Evolutionary conservation across 2,329 filamentous ascomycete species (phyloP).

Genomic region (Paradendryphiella salina): DNA sequence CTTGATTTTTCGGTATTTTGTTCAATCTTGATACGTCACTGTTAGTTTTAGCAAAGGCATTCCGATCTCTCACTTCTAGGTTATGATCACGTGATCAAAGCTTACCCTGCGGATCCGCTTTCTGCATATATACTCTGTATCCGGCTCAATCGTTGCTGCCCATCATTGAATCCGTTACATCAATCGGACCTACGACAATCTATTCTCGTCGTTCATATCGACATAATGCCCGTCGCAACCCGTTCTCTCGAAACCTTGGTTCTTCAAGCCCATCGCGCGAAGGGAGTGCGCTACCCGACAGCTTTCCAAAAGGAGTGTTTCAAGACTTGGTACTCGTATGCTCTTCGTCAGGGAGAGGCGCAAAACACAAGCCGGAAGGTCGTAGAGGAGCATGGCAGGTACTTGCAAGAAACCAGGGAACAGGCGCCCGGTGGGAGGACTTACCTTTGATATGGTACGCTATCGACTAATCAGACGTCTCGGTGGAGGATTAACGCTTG

Average conservation of each 20-base stretch:
- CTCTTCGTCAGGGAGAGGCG: slow-evolving; percentile 30
- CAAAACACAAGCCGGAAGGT: slow-evolving; percentile 24
- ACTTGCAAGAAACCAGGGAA: slow-evolving; percentile 30
- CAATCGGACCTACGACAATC: not conserved
- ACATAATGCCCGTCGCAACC: slow-evolving; percentile 32
- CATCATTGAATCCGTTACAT: not conserved
- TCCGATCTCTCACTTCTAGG: not conserved
- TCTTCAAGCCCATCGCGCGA: slow-evolving; percentile 43
- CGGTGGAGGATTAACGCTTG: not conserved
- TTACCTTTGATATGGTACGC: slow-evolving; percentile 29
- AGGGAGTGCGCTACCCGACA: slow-evolving; percentile 41
- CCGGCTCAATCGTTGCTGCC: not conserved
- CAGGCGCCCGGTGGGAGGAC: slow-evolving; percentile 35
- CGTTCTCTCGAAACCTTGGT: slow-evolving; percentile 40
- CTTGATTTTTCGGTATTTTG: not conserved
- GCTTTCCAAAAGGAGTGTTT: slow-evolving; percentile 40
- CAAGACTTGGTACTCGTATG: slow-evolving; percentile 46
- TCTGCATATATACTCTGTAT: not conserved
- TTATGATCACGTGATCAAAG: slow-evolving; percentile 4
- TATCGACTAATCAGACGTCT: too few relatives aligned
- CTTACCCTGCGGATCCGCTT: slow-evolving; percentile 3
- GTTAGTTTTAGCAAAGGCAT: not conserved
- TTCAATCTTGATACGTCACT: not conserved
- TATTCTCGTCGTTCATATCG: not conserved
- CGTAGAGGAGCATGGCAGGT: slow-evolving; percentile 30